phyloP scores from a whole-genome alignment of 768 basidiomycete genomes.

The Boletus edulis region DNA sequence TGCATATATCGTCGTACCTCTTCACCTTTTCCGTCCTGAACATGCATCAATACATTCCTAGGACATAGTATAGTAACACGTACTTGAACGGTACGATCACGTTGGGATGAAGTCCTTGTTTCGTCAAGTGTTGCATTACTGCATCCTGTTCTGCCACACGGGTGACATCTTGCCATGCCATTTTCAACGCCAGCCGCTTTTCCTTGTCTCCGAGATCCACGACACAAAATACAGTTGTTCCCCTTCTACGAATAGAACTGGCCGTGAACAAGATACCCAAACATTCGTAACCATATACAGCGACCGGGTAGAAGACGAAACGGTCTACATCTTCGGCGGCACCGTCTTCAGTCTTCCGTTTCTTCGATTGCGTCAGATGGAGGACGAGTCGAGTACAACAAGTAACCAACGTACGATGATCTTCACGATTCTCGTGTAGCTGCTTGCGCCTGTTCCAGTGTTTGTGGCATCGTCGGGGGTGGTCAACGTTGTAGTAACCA shows the following conservation, averaged over 20 bases:
- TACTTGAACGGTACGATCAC: background rate
- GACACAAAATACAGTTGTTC: slow-evolving; percentile 8
- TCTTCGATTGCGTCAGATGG: too few species aligned
- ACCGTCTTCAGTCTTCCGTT: too few species aligned
- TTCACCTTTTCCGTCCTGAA: background rate
- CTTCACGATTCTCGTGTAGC: too few species aligned
- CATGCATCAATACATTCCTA: background rate
- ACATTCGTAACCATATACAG: background rate
- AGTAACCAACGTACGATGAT: too few species aligned
- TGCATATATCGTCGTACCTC: background rate
- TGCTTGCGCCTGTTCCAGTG: too few species aligned
- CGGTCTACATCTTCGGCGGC: too few species aligned
- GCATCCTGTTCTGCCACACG: background rate
- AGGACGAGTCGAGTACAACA: too few species aligned
- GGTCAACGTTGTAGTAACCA: too few species aligned
- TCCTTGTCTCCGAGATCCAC: background rate
- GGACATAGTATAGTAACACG: background rate
- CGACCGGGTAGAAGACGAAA: too few species aligned
- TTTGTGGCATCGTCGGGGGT: too few species aligned
- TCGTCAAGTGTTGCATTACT: background rate
- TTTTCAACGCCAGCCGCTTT: background rate
- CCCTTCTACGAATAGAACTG: slow-evolving; percentile 10
- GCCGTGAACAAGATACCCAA: background rate
- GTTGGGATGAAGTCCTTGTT: background rate
- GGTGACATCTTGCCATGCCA: background rate